These are phyloP conservation scores for Microthyrium microscopicum DNA, from an alignment of 2,329 filamentous ascomycete species.

Conservation along the genomic window DNA sequence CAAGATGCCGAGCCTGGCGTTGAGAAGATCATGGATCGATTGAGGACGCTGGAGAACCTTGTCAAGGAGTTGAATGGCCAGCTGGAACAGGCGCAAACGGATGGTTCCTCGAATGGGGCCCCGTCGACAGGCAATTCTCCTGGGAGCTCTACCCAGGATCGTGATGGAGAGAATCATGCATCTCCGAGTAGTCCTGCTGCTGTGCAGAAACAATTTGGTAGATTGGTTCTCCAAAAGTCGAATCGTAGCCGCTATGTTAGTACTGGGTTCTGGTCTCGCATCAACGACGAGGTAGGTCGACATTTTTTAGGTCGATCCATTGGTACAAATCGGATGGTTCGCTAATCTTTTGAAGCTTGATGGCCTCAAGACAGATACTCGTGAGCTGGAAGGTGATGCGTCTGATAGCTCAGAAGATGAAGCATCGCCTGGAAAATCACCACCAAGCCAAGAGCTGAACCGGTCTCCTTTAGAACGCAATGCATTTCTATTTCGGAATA, in stretches of 20 bases:
- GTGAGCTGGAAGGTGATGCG: slow-evolving; percentile 17
- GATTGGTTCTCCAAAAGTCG: slow-evolving; percentile 30
- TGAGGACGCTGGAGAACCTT: slow-evolving; percentile 33
- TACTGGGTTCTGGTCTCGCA: slow-evolving; percentile 37
- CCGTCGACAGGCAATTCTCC: slow-evolving; percentile 12
- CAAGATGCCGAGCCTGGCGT: slow-evolving; percentile 15
- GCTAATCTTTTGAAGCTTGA: slow-evolving; percentile 16
- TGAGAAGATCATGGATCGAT: slow-evolving; percentile 30
- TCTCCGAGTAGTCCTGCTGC: slow-evolving; percentile 6
- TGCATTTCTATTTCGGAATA: slow-evolving; percentile 36
- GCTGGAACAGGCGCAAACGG: slow-evolving; percentile 26
- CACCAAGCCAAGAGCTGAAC: slow-evolving; percentile 23
- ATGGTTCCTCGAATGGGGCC: slow-evolving; percentile 12
- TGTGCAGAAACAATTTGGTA: slow-evolving; percentile 29
- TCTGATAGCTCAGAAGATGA: slow-evolving; percentile 21
- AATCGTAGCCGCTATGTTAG: slow-evolving; percentile 32
- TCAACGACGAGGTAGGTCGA: slow-evolving; percentile 36
- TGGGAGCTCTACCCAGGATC: slow-evolving; percentile 7
- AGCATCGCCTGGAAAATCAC: slow-evolving; percentile 14
- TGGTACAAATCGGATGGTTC: slow-evolving; percentile 13
- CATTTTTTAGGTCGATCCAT: slow-evolving; percentile 11
- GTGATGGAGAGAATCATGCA: slow-evolving; percentile 1
- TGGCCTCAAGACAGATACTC: slow-evolving; percentile 26
- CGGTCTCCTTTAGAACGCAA: slow-evolving; percentile 30
- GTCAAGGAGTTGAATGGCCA: slow-evolving; percentile 34